These are phyloP conservation scores for Russula lepida DNA, from an alignment of 768 basidiomycete genomes.

Conservation along the genomic window DNA sequence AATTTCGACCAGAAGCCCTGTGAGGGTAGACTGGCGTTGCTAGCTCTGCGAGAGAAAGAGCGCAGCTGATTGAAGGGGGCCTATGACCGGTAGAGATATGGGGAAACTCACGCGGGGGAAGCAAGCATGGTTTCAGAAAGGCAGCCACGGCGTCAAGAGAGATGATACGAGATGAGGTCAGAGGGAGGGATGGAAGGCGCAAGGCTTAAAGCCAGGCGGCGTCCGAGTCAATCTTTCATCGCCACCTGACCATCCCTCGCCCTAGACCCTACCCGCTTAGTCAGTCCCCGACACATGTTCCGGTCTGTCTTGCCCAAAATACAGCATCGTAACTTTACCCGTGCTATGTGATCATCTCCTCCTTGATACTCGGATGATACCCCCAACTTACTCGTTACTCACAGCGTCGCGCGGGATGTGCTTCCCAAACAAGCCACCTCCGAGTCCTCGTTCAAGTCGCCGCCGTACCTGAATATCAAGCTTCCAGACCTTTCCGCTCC, in stretches of 20 bases:
- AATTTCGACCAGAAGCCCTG: slow-evolving; percentile 54
- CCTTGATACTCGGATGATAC: neutral
- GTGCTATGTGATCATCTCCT: neutral
- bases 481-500: slow-evolving; percentile 50
- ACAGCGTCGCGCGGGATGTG: neutral
- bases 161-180: slow-evolving; percentile 6
- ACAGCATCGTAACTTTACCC: neutral
- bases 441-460: slow-evolving; percentile 1
- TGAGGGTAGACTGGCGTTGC: slow-evolving; percentile 50
- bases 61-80: slow-evolving; percentile 26
- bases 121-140: slow-evolving; percentile 49
- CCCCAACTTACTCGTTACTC: neutral
- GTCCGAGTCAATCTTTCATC: neutral
- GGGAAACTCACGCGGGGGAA: slow-evolving; percentile 62
- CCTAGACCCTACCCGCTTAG: neutral
- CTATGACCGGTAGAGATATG: slow-evolving; percentile 18
- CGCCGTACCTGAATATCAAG: slow-evolving; percentile 39
- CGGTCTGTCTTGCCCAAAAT: neutral
- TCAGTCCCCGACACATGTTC: neutral
- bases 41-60: slow-evolving; percentile 44
- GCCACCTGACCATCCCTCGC: neutral
- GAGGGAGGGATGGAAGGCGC: neutral
- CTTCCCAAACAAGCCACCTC: slow-evolving; percentile 16
- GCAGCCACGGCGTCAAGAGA: neutral
- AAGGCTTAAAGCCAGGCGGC: slow-evolving; percentile 12